Base-by-base conservation (phyloP, 441 rosid genomes). In the Oxalis stricta region DNA sequence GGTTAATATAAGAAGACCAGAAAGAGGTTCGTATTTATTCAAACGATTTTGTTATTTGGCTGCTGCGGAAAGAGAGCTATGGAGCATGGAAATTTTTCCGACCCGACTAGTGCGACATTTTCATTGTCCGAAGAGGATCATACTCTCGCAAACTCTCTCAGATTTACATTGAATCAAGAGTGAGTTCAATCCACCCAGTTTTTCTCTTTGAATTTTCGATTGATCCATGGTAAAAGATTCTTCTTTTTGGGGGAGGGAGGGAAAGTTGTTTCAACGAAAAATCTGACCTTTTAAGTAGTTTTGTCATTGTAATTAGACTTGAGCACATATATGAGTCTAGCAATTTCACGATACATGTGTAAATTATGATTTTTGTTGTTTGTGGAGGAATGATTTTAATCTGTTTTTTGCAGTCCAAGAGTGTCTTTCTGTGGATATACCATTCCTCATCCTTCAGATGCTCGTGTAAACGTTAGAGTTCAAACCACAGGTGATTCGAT, bases 391-490 rank as follows among this genome's bases (percentile, higher is more conserved):
- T 6, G 18, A 19, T 58, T 18, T 1, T 41, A 2, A 36, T 39
- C 17, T 46, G 7, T 21, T 40, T 52, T 61, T 46, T 70, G 72
- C 85, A 92, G 95, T 58, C 91, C 95, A 12, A 77, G 91, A 56
- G 91, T 83, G 14, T 56, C 79, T 5, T 55, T 68, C 41, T 74
- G 65, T 46, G 94, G 79, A 16, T 82, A 91, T 73, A 86, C 82
- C 65, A 86, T 91, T 46, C 96, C 91, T 50, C 95, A 83, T 74
- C 96, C 96, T 50, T 86, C 95, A 22, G 78, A 79, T 57, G 94
- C 88, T 33, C 61, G 62, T 19, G 96, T 86, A 53, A 79, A 71
- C 48, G 59, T 86, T 45, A 73, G 78, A 40, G 91, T 91, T 32
- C 96, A 91, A 59, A 86, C 99, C 6, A 81, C 96, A 61, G 99